Percentiles rank a stretch among this genome's conserved stretches.
Conservation (phyloP, 768 basidiomycete genomes). For the Russula griseocarnosa region DNA sequence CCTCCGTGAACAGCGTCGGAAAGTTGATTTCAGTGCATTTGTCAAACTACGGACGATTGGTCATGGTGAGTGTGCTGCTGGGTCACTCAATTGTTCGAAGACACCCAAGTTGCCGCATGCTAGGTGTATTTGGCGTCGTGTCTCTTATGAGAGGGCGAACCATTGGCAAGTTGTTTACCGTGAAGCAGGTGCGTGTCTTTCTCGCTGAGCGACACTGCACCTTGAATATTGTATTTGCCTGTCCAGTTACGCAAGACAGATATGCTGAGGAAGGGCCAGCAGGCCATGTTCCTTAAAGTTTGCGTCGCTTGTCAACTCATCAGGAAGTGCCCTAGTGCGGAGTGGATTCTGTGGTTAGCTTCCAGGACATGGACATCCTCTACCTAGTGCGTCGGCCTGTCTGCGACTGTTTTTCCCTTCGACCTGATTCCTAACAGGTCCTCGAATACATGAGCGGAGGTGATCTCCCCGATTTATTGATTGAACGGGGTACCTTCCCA, state of each 20-base stretch:
- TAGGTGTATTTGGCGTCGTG: slow-evolving; percentile 95
- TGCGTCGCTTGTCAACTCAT: slow-evolving; percentile 73
- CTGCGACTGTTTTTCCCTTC: slow-evolving; percentile 3
- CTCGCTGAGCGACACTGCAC: slow-evolving; percentile 28
- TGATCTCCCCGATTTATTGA: too few relatives aligned
- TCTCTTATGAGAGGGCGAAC: slow-evolving; percentile 81
- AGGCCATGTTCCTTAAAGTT: slow-evolving; percentile 94
- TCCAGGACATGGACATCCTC: slow-evolving; percentile 91
- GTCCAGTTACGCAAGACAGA: slow-evolving; percentile 76
- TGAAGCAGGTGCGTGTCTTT: slow-evolving; percentile 75
- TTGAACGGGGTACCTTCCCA: too few relatives aligned
- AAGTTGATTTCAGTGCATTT: slow-evolving; percentile 83
- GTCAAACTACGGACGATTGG: slow-evolving; percentile 90
- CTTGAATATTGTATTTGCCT: slow-evolving; percentile 20
- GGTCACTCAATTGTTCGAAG: slow-evolving; percentile 29
- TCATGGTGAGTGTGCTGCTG: slow-evolving; percentile 54
- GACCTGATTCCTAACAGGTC: too few relatives aligned
- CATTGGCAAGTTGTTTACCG: slow-evolving; percentile 80
- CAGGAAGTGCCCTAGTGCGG: slow-evolving; percentile 67
- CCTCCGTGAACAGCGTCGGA: slow-evolving; percentile 75
- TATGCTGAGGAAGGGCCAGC: slow-evolving; percentile 95
- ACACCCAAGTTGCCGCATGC: slow-evolving; percentile 29
- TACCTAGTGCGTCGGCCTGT: slow-evolving; percentile 67
- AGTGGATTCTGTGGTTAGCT: slow-evolving; percentile 96
- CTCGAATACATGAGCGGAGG: too few relatives aligned